These are phyloP conservation scores for Aureobasidium melanogenum DNA, from an alignment of 2,329 filamentous ascomycete species.

Conservation along the genomic window DNA sequence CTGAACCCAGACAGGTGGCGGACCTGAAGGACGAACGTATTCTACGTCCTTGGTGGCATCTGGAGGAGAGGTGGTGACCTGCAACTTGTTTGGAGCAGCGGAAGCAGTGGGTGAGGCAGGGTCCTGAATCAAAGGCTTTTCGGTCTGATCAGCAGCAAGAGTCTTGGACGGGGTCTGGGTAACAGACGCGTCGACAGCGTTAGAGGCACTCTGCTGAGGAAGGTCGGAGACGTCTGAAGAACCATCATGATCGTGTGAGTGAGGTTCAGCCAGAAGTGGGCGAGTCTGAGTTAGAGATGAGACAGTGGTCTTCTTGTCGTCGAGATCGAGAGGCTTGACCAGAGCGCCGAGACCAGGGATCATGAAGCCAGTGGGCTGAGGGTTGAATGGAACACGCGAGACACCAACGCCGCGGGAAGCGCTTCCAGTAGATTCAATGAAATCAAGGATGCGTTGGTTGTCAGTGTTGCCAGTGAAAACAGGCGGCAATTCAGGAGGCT, in stretches of 20 bases:
- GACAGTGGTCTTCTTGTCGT: neutral
- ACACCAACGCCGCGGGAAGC: neutral
- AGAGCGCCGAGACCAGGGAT: constrained; percentile 2
- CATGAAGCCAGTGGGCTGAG: neutral
- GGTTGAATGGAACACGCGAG: neutral
- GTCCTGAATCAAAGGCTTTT: neutral
- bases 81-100: neutral
- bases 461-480: neutral
- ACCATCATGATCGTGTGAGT: neutral
- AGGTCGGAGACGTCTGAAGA: too few species aligned
- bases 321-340: neutral
- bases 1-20: constrained; percentile 9
- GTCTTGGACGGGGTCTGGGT: neutral
- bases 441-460: neutral
- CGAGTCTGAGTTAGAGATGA: neutral
- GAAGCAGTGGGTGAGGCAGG: neutral
- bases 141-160: neutral
- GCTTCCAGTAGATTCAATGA: neutral
- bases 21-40: neutral
- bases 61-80: neutral
- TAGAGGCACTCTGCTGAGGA: neutral
- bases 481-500: neutral
- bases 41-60: neutral
- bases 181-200: too few species aligned
- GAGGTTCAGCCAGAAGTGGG: neutral